phyloP scores from a whole-genome alignment of 2,329 filamentous ascomycete genomes.

The Aspergillus sp. region DNA sequence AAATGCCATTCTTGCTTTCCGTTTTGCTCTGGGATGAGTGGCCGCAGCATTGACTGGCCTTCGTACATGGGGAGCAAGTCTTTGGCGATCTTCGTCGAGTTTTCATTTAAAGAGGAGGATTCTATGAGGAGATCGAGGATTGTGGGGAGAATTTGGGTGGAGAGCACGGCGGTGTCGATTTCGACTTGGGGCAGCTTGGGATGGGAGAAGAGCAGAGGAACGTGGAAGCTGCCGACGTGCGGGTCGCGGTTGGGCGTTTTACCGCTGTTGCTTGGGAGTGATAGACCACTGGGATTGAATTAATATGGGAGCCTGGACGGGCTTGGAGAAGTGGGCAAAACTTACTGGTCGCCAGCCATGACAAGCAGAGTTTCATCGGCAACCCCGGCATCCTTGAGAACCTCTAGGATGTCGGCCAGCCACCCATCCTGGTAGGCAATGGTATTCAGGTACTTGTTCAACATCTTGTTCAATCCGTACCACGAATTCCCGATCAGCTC shows the following conservation, averaged over 20 bases:
- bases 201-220: constrained; percentile 26
- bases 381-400: constrained; percentile 24
- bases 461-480: constrained; percentile 10
- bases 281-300: constrained; percentile 17
- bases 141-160: constrained; percentile 25
- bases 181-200: constrained; percentile 23
- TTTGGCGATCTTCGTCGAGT: constrained; percentile 12
- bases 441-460: constrained; percentile 25
- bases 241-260: constrained; percentile 27
- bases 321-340: neutral
- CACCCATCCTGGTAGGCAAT: constrained; percentile 26
- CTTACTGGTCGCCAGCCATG: constrained; percentile 29
- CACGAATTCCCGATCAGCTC: constrained; percentile 13
- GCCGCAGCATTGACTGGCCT: constrained; percentile 26
- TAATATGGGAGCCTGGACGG: neutral
- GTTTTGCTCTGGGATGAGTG: constrained; percentile 13
- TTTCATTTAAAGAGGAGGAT: constrained; percentile 19
- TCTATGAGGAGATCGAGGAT: constrained; percentile 26
- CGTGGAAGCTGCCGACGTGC: constrained; percentile 26
- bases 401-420: constrained; percentile 23
- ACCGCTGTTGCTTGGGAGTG: constrained; percentile 28
- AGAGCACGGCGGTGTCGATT: constrained; percentile 19
- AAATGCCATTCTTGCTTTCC: constrained; percentile 25
- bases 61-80: constrained; percentile 25
- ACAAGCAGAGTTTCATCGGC: constrained; percentile 26